Evolutionary conservation across 306 rosid genomes (phyloP), one percentile per base, ranked within the genome.

Genomic region (Glycyrrhiza uralensis): DNA sequence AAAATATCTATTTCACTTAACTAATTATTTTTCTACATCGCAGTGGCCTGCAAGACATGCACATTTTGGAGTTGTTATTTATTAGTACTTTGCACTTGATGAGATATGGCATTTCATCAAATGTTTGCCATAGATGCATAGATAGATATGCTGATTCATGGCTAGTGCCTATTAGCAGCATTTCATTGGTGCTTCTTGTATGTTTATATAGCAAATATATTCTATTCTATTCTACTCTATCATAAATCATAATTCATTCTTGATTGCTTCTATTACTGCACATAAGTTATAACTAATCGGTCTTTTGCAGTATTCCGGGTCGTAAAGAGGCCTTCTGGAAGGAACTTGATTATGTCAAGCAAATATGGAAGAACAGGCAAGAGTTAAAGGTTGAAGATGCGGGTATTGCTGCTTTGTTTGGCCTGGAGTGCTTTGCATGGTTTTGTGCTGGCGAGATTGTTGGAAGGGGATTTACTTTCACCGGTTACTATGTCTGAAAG

Each of bases 381-480:
- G 95, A 94, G 0, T 36, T 94, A 42, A 94, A 80, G 92, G 96
- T 94, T 17, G 98, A 94, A 84, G 96, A 91, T 82, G 97, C 83
- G 5, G 87, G 96, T 6, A 86, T 89, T 60, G 96, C 95, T 45
- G 95, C 97, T 71, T 83, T 94, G 82, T 94, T 94, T 83, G 97
- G 96, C 65, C 81, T 94, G 72, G 98, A 94, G 61, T 83, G 88
- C 88, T 93, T 74, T 78, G 93, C 96, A 39, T 93, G 96, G 97
- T 93, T 7, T 79, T 87, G 93, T 58, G 93, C 86, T 9, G 98
- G 98, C 57, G 98, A 93, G 85, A 89, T 93, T 73, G 89, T 87
- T 17, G 98, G 98, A 72, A 93, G 98, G 88, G 98, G 98, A 58
- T 93, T 93, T 59, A 90, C 98, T 30, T 65, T 90, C 88, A 91